Evolutionary conservation across 2,329 filamentous ascomycete genomes (phyloP).

Genomic region (Fusarium oligoseptatum): DNA sequence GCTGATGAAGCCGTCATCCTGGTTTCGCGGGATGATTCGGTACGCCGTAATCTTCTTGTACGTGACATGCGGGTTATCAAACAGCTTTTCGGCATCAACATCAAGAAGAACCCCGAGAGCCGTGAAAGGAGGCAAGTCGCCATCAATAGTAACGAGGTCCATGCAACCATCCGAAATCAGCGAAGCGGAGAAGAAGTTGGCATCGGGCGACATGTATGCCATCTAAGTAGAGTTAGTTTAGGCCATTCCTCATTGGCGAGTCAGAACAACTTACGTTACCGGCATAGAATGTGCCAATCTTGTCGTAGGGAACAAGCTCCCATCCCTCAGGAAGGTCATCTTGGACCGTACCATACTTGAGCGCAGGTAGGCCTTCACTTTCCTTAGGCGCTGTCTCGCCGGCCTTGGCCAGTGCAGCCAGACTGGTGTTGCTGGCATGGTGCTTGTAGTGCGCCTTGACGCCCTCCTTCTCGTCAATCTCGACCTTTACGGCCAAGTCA

Average conservation of each 20-base stretch:
- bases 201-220: conserved; percentile 88
- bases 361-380: conserved; percentile 73
- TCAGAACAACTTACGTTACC: conserved; percentile 75
- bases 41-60: conserved; percentile 92
- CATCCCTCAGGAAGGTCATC: conserved; percentile 84
- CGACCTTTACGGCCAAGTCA: conserved; percentile 87
- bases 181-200: conserved; percentile 88
- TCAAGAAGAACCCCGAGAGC: conserved; percentile 78
- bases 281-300: conserved; percentile 91
- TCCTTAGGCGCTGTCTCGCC: conserved; percentile 43
- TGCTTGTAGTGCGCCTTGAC: conserved; percentile 80
- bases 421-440: conserved; percentile 54
- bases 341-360: conserved; percentile 84
- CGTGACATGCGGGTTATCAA: conserved; percentile 81
- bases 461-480: conserved; percentile 78
- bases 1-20: conserved; percentile 85
- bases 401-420: conserved; percentile 42
- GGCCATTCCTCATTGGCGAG: neutral
- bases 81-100: conserved; percentile 80
- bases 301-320: conserved; percentile 79
- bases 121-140: conserved; percentile 76
- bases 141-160: conserved; percentile 86
- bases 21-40: conserved; percentile 81
- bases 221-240: conserved; percentile 66
- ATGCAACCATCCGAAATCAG: conserved; percentile 87